A percentile compares a stretch with the other conserved stretches of the same genome.
These are phyloP conservation scores for Amylocarpus encephaloides DNA, from an alignment of 2,329 filamentous ascomycete species.

Conservation along the genomic window DNA sequence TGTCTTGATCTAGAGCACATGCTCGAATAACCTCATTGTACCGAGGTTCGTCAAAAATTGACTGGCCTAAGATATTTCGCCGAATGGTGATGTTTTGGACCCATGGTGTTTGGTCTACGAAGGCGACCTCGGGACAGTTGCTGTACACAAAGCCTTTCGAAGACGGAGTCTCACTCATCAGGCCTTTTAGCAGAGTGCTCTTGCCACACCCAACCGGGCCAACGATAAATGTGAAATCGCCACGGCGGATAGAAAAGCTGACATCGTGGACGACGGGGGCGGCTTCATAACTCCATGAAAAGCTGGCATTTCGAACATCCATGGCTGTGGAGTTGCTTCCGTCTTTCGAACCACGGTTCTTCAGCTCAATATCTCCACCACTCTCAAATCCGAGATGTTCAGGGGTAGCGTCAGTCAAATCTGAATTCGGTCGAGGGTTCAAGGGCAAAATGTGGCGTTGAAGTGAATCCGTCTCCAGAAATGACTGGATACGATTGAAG, in stretches of 20 bases:
- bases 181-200: slow-evolving; percentile 18
- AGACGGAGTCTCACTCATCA: slow-evolving; percentile 20
- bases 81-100: slow-evolving; percentile 11
- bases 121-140: slow-evolving; percentile 15
- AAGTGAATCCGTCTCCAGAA: slow-evolving; percentile 16
- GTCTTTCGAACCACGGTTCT: slow-evolving; percentile 4
- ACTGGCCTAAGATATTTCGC: slow-evolving; percentile 10
- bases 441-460: slow-evolving; percentile 3
- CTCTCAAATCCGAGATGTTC: neutral
- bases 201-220: slow-evolving; percentile 25
- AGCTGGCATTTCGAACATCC: slow-evolving; percentile 16
- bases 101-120: slow-evolving; percentile 22
- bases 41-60: slow-evolving; percentile 9
- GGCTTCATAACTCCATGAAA: slow-evolving; percentile 11
- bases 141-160: slow-evolving; percentile 15
- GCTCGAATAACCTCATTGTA: slow-evolving; percentile 16
- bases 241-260: slow-evolving; percentile 44
- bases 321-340: slow-evolving; percentile 11
- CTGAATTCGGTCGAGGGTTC: slow-evolving; percentile 12
- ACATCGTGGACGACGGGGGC: slow-evolving; percentile 16
- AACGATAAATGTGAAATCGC: slow-evolving; percentile 73
- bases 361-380: slow-evolving; percentile 11
- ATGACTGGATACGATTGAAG: slow-evolving; percentile 36
- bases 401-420: neutral
- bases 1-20: slow-evolving; percentile 17